Evolutionary conservation across 2,329 filamentous ascomycete species (phyloP).

Genomic region (Aspergillus ruber): DNA sequence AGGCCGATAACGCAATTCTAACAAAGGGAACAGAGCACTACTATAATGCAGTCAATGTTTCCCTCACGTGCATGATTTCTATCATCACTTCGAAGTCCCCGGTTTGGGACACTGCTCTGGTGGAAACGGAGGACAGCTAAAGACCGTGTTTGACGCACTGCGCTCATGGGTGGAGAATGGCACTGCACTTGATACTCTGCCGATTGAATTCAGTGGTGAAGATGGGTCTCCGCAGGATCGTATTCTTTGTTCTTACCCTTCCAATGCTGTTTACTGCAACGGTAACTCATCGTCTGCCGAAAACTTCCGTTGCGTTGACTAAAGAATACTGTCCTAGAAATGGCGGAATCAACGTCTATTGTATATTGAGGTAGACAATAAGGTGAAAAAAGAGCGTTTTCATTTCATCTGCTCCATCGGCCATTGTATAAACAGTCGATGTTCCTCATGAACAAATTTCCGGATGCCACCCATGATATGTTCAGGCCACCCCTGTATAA

Average conservation of each 20-base stretch:
- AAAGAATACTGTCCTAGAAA: too few species aligned
- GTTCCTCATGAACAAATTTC: background rate
- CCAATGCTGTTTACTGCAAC: background rate
- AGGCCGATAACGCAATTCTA: background rate
- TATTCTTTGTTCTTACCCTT: slow-evolving; percentile 1
- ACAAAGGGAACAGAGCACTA: background rate
- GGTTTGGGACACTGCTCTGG: slow-evolving; percentile 5
- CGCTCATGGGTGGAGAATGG: slow-evolving; percentile 10
- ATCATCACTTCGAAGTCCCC: slow-evolving; percentile 4
- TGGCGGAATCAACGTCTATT: too few species aligned
- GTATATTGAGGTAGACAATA: too few species aligned
- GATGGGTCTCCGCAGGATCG: background rate
- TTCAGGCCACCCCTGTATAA: slow-evolving; percentile 7
- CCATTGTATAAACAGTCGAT: slow-evolving; percentile 2
- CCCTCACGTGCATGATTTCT: slow-evolving; percentile 3
- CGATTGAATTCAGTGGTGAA: slow-evolving; percentile 1
- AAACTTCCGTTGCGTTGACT: too few species aligned
- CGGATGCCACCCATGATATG: slow-evolving; percentile 8
- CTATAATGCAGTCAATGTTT: background rate
- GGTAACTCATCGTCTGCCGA: too few species aligned
- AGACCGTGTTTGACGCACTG: slow-evolving; percentile 5
- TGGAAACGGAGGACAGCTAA: slow-evolving; percentile 5
- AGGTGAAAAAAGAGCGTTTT: too few species aligned
- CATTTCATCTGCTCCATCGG: background rate
- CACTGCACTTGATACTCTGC: slow-evolving; percentile 10